Conservation (phyloP, 2,329 filamentous ascomycete species). For the Penicillium digitatum region DNA sequence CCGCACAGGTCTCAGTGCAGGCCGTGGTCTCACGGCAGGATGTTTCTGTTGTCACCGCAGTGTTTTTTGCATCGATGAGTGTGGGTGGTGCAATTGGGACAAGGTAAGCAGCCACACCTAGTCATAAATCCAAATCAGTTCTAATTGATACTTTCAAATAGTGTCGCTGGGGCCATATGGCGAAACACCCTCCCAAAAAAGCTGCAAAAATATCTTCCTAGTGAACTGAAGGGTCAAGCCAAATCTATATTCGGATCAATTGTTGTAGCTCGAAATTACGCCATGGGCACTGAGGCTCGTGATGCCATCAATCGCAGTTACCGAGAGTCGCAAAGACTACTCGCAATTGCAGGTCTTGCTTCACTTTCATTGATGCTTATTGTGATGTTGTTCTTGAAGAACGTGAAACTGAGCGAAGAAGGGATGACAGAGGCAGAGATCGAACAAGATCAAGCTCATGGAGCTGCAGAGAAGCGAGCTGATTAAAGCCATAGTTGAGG, state of each 20-base stretch:
- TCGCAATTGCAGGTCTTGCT: slow-evolving; percentile 18
- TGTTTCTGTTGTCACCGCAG: slow-evolving; percentile 37
- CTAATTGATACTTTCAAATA: neutral
- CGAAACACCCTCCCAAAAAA: slow-evolving; percentile 23
- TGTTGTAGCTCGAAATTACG: slow-evolving; percentile 16
- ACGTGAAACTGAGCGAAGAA: slow-evolving; percentile 18
- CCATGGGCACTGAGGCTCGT: slow-evolving; percentile 9
- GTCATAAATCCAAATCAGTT: neutral
- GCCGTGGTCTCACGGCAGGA: slow-evolving; percentile 34
- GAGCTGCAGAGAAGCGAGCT: neutral
- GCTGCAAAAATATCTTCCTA: slow-evolving; percentile 18
- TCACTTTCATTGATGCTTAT: slow-evolving; percentile 19
- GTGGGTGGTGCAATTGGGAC: slow-evolving; percentile 33
- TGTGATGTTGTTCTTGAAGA: slow-evolving; percentile 23
- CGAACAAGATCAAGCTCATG: neutral
- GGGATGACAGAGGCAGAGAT: neutral
- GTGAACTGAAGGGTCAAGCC: slow-evolving; percentile 17
- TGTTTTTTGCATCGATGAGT: slow-evolving; percentile 38
- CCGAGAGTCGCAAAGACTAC: slow-evolving; percentile 19
- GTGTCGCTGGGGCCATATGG: slow-evolving; percentile 40
- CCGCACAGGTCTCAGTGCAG: slow-evolving; percentile 37
- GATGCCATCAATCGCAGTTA: slow-evolving; percentile 22
- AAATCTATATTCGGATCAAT: slow-evolving; percentile 22
- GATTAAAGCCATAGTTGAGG: neutral
- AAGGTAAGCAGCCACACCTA: slow-evolving; percentile 16